Conservation (phyloP, 352 stramenopile species). For the Globisporangium heterothallicum region DNA sequence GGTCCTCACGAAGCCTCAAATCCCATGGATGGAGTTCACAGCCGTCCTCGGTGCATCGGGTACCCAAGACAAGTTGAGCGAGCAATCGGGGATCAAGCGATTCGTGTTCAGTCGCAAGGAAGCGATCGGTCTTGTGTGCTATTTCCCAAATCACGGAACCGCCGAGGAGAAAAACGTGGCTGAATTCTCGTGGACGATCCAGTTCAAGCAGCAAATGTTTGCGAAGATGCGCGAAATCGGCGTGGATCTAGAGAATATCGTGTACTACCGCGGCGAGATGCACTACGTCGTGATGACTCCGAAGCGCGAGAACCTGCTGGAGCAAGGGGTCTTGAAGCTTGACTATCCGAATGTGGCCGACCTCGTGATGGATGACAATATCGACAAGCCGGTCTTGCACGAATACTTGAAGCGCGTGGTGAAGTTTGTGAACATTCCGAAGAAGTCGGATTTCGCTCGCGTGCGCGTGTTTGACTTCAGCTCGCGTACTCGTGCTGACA, state of each 20-base stretch:
- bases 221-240: conserved; percentile 65
- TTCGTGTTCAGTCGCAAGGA: conserved; percentile 80
- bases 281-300: conserved; percentile 86
- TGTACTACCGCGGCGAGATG: conserved; percentile 84
- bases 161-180: conserved; percentile 72
- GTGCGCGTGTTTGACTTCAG: conserved; percentile 85
- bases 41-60: conserved; percentile 59
- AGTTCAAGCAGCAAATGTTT: conserved; percentile 85
- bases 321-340: conserved; percentile 63
- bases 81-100: conserved; percentile 61
- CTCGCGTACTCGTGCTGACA: conserved; percentile 63
- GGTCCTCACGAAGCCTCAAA: conserved; percentile 64
- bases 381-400: conserved; percentile 49
- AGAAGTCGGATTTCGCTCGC: conserved; percentile 58
- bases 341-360: conserved; percentile 59
- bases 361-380: conserved; percentile 64
- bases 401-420: conserved; percentile 67
- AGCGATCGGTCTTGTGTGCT: conserved; percentile 77
- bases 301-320: conserved; percentile 69
- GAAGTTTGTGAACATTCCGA: conserved; percentile 63
- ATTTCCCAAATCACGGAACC: conserved; percentile 67
- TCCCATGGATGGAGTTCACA: conserved; percentile 77
- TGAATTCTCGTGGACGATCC: conserved; percentile 82
- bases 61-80: conserved; percentile 62
- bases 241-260: conserved; percentile 79